phyloP scores from a whole-genome alignment of 208 protist species.

The Trypanosoma lewisi region DNA sequence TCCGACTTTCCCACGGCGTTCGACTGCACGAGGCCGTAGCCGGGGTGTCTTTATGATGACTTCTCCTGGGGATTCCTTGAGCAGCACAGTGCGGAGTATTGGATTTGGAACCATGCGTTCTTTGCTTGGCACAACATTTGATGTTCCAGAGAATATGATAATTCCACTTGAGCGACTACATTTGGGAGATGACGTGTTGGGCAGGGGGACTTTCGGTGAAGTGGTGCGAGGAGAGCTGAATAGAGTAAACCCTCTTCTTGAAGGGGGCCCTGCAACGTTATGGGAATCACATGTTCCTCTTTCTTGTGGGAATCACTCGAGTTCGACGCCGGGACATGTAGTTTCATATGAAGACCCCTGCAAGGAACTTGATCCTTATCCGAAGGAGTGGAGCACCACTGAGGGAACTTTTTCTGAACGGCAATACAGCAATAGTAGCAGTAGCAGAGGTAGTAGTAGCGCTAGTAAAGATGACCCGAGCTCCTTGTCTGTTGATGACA shows the following conservation, averaged over 20 bases:
- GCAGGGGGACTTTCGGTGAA: slow-evolving; percentile 54
- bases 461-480: no score
- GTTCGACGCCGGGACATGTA: background rate
- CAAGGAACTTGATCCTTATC: background rate
- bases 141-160: slow-evolving; percentile 39
- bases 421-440: background rate
- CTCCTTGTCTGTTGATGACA: no score
- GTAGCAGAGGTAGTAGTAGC: no score
- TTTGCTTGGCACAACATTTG: slow-evolving; percentile 36
- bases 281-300: background rate
- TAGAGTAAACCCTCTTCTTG: slow-evolving; percentile 12
- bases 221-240: slow-evolving; percentile 70
- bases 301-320: background rate
- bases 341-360: background rate
- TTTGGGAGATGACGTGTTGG: slow-evolving; percentile 28
- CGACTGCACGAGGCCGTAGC: slow-evolving; percentile 19
- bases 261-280: background rate
- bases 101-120: slow-evolving; percentile 26
- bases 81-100: slow-evolving; percentile 13
- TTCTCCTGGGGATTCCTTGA: slow-evolving; percentile 14
- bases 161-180: slow-evolving; percentile 44
- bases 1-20: background rate
- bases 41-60: slow-evolving; percentile 1
- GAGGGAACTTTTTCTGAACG: background rate
- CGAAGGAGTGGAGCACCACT: background rate